Conservation (phyloP, 2,329 filamentous ascomycete genomes). For the Aspergillus transmontanensis region DNA sequence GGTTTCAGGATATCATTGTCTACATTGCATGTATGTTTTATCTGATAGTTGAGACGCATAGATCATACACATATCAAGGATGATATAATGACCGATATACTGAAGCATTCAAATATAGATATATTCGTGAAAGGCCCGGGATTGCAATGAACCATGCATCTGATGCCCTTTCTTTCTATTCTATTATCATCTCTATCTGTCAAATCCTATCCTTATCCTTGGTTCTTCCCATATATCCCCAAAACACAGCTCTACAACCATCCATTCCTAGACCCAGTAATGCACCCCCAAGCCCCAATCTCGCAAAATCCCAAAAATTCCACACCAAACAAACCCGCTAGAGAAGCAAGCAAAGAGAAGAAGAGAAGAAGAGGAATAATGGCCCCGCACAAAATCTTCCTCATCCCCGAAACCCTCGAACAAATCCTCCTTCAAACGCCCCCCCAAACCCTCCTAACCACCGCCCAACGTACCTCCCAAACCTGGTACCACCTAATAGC, state of each 20-base stretch:
- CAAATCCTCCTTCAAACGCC: neutral
- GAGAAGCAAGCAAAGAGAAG: no score
- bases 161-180: neutral
- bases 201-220: neutral
- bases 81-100: neutral
- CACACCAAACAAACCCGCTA: neutral
- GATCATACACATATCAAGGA: neutral
- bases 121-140: neutral
- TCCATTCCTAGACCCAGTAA: neutral
- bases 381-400: neutral
- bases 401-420: neutral
- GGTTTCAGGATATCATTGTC: neutral
- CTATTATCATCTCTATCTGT: neutral
- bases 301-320: neutral
- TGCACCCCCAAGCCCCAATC: neutral
- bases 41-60: neutral
- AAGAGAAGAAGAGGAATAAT: neutral
- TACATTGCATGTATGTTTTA: neutral
- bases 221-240: neutral
- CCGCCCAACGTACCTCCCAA: neutral
- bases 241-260: neutral
- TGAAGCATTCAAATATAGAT: neutral
- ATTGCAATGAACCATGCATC: neutral
- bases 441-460: slow-evolving; percentile 1
- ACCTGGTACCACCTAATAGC: neutral